phyloP scores from a whole-genome alignment of 345 rosid genomes.

The Acer yangbiense region DNA sequence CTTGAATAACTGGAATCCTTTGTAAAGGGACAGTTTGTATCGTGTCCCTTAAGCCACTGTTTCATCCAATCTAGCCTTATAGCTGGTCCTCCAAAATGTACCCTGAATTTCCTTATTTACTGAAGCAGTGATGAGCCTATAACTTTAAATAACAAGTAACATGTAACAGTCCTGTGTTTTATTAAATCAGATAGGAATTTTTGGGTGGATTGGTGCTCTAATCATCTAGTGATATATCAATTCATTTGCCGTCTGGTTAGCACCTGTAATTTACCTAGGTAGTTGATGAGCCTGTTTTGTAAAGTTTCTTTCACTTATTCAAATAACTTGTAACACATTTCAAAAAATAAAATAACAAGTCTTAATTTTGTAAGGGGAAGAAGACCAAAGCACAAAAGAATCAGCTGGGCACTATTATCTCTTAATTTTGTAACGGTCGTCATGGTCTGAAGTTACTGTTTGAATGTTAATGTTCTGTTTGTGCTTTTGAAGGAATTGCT shows the following conservation, averaged over 20 bases:
- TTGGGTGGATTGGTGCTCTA: no score
- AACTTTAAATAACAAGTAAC: background rate
- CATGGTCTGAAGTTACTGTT: background rate
- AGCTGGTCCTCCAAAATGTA: no score
- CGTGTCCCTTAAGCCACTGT: background rate
- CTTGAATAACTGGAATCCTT: no score
- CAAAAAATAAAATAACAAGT: no score
- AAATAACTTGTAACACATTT: background rate
- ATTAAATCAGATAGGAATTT: background rate
- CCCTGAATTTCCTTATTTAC: no score
- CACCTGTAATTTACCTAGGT: background rate
- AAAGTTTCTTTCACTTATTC: background rate
- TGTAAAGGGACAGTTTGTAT: background rate
- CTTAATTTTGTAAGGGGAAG: no score
- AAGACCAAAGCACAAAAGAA: no score
- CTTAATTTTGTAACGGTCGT: no score
- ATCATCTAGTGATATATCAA: background rate
- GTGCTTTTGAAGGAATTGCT: no score
- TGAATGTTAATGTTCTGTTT: no score
- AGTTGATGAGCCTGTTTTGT: background rate
- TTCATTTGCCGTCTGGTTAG: background rate
- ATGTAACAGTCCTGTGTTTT: background rate
- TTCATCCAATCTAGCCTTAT: background rate
- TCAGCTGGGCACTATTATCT: no score
- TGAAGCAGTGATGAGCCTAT: no score